phyloP scores from a whole-genome alignment of 2,329 filamentous ascomycete species.

The Xylaria hypoxylon region DNA sequence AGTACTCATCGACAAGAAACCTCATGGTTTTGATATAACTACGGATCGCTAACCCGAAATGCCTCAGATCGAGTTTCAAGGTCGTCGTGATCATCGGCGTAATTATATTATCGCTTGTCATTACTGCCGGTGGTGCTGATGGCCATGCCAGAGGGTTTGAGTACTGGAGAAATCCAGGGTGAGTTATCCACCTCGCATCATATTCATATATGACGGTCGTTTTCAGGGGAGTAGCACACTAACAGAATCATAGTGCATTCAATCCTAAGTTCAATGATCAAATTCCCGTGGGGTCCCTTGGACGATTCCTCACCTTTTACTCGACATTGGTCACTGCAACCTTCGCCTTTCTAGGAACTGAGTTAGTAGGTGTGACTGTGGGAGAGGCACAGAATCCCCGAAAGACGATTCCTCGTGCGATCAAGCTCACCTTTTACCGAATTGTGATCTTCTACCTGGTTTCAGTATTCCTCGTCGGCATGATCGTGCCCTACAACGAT shows the following conservation, averaged over 20 bases:
- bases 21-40: not conserved
- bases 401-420: conserved; percentile 79
- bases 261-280: conserved; percentile 62
- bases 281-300: conserved; percentile 57
- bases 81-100: conserved; percentile 74
- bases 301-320: conserved; percentile 74
- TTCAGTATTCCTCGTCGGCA: conserved; percentile 79
- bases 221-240: not conserved
- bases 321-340: conserved; percentile 79
- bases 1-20: conserved; percentile 4
- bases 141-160: conserved; percentile 72
- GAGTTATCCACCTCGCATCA: conserved; percentile 37
- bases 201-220: not conserved
- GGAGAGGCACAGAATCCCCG: conserved; percentile 84
- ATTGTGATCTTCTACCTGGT: conserved; percentile 85
- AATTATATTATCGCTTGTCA: conserved; percentile 72
- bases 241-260: conserved; percentile 57
- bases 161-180: conserved; percentile 73
- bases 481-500: conserved; percentile 80
- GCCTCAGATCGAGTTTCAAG: conserved; percentile 68
- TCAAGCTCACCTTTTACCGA: conserved; percentile 84
- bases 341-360: conserved; percentile 82
- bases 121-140: conserved; percentile 74
- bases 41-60: conserved; percentile 16
- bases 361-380: conserved; percentile 81